phyloP scores from a whole-genome alignment of 1,139 yeast genomes.

The Yamadazyma diddensiae region DNA sequence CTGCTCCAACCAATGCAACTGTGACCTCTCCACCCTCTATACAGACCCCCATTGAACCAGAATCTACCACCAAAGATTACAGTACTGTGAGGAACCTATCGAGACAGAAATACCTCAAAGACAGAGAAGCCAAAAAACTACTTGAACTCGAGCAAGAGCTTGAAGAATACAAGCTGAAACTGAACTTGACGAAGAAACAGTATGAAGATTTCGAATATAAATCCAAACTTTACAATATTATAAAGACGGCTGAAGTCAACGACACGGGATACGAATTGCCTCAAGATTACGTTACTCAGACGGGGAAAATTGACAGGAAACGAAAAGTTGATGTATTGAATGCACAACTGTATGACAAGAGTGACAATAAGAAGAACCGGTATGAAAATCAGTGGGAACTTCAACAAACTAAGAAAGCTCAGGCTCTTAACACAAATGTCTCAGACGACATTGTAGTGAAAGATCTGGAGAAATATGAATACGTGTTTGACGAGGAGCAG shows the following conservation, averaged over 20 bases:
- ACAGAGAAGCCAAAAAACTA: conserved; percentile 23
- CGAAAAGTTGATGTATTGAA: conserved; percentile 41
- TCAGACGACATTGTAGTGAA: conserved; percentile 48
- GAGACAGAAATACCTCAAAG: conserved; percentile 30
- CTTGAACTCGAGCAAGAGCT: conserved; percentile 36
- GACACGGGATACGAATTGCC: conserved; percentile 50
- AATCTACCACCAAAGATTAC: conserved; percentile 3
- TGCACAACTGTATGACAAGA: conserved; percentile 19
- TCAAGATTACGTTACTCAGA: conserved; percentile 49
- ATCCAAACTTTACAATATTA: conserved; percentile 39
- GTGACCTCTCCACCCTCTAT: neutral
- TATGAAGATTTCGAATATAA: conserved; percentile 49
- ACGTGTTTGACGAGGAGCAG: conserved; percentile 79
- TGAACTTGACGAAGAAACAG: conserved; percentile 42
- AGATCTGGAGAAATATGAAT: conserved; percentile 59
- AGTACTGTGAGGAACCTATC: conserved; percentile 14
- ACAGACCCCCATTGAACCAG: neutral
- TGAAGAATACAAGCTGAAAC: conserved; percentile 40
- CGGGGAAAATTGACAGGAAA: conserved; percentile 52
- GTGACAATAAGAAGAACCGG: conserved; percentile 9
- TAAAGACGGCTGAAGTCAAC: conserved; percentile 34
- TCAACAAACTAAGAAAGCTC: conserved; percentile 56
- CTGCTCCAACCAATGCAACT: neutral
- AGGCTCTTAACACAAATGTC: conserved; percentile 24
- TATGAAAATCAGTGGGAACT: conserved; percentile 60